A percentile compares a stretch with the other conserved stretches of the same genome.
These are phyloP conservation scores for Alternaria sp. DNA, from an alignment of 2,329 filamentous ascomycete genomes.

Conservation along the genomic window DNA sequence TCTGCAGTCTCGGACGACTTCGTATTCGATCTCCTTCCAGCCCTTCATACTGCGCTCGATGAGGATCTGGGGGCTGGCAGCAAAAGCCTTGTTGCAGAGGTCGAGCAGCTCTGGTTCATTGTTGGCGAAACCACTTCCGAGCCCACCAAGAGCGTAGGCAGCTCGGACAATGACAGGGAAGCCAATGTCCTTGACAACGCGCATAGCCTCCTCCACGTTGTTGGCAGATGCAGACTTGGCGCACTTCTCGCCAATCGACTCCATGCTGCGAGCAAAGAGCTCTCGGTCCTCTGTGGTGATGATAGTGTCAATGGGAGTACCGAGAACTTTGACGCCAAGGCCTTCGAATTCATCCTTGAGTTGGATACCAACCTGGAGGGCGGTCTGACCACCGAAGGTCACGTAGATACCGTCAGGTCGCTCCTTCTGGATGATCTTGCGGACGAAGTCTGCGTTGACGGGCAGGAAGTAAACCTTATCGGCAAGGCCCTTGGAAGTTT, in stretches of 20 bases:
- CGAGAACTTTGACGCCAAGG: conserved; percentile 91
- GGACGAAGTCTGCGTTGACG: conserved; percentile 94
- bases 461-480: conserved; percentile 99
- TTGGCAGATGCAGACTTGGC: conserved; percentile 95
- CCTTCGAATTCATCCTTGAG: conserved; percentile 95
- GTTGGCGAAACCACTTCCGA: conserved; percentile 94
- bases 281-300: conserved; percentile 98
- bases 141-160: conserved; percentile 91
- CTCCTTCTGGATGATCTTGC: conserved; percentile 96
- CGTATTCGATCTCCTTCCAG: conserved; percentile 99
- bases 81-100: conserved; percentile 93
- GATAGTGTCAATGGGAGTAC: conserved; percentile 96
- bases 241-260: conserved; percentile 96
- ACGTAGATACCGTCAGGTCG: conserved; percentile 95
- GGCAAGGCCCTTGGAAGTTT: conserved; percentile 95
- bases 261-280: conserved; percentile 97
- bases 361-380: conserved; percentile 94
- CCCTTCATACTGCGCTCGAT: conserved; percentile 99
- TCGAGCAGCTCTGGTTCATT: conserved; percentile 82
- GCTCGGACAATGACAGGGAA: conserved; percentile 98
- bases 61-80: conserved; percentile 91
- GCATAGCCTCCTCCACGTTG: conserved; percentile 84
- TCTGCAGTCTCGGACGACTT: conserved; percentile 91
- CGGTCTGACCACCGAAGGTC: conserved; percentile 97
- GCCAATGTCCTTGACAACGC: conserved; percentile 87